Base-by-base conservation (phyloP, 176 grass and related monocot genomes). In the Oryza coarctata region DNA sequence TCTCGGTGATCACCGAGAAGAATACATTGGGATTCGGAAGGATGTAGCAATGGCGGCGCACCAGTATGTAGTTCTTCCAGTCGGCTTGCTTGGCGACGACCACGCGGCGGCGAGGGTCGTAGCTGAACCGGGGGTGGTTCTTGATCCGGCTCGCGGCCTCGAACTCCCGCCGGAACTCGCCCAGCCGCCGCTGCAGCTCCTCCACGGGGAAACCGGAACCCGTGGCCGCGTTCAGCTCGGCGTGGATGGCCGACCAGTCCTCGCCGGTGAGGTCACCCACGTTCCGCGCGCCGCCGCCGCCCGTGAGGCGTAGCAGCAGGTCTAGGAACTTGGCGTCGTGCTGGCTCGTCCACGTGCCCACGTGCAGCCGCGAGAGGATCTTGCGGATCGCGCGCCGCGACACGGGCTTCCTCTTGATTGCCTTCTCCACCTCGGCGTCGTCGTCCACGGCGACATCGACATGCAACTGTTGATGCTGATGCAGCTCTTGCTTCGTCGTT, bases 281-380 rank as follows among this genome's bases (percentile, higher is more conserved):
- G 77, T 4, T 43, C 12, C 18, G 0, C 1, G 9, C 55, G 18
- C 50, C 12, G 70, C 52, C 17, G 63, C 12, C 4, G 3, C 20
- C 9, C 1, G 73, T 47, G 66, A 33, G 78, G 4, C 65, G 65
- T 7, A 66, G 41, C 41, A 86, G 72, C 73, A 86, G 78, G 83
- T 89, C 83, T 1, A 82, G 83, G 72, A 82, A 40, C 83, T 78
- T 68, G 72, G 72, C 66, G 34, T 89, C 88, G 73, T 86, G 88
- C 40, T 67, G 41, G 41, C 43, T 75, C 65, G 83, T 89, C 87
- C 87, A 89, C 50, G 36, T 32, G 77, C 85, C 82, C 40, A 85
- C 82, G 69, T 77, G 64, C 77, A 89, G 65, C 40, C 71, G 52
- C 40, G 87, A 85, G 1, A 89, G 77, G 77, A 89, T 89, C 71